These are phyloP conservation scores for Hippophae rhamnoides DNA, from an alignment of 306 rosid genomes.

Conservation along the genomic window DNA sequence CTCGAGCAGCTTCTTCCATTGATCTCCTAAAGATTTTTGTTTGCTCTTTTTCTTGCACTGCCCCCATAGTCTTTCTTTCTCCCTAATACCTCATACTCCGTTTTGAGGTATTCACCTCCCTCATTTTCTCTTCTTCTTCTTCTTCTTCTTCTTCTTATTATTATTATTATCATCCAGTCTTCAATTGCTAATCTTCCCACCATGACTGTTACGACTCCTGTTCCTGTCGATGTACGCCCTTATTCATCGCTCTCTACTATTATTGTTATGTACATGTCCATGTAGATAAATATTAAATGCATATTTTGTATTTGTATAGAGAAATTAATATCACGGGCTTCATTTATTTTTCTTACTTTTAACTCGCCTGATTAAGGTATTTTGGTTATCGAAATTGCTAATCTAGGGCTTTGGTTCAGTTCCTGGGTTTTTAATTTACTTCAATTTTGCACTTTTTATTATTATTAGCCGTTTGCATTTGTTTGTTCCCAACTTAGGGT, in stretches of 20 bases:
- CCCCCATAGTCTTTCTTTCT: no score
- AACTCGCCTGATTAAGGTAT: slow-evolving; percentile 19
- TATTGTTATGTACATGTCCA: slow-evolving; percentile 1
- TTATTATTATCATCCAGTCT: background rate
- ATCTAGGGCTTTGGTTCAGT: slow-evolving; percentile 41
- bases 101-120: background rate
- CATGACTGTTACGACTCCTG: slow-evolving; percentile 70
- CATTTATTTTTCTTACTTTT: slow-evolving; percentile 9
- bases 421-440: slow-evolving; percentile 22
- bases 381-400: background rate
- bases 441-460: slow-evolving; percentile 13
- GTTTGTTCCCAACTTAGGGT: slow-evolving; percentile 20
- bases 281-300: background rate
- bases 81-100: no score
- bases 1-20: no score
- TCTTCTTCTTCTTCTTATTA: background rate
- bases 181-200: slow-evolving; percentile 9
- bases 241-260: slow-evolving; percentile 15
- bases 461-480: slow-evolving; percentile 18
- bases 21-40: no score
- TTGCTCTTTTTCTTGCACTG: no score
- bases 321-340: slow-evolving; percentile 20
- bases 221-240: slow-evolving; percentile 64
- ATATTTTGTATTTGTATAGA: slow-evolving; percentile 15
- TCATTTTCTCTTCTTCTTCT: background rate